Base-by-base conservation (phyloP, 352 stramenopile genomes). In the Pythium volutum region DNA sequence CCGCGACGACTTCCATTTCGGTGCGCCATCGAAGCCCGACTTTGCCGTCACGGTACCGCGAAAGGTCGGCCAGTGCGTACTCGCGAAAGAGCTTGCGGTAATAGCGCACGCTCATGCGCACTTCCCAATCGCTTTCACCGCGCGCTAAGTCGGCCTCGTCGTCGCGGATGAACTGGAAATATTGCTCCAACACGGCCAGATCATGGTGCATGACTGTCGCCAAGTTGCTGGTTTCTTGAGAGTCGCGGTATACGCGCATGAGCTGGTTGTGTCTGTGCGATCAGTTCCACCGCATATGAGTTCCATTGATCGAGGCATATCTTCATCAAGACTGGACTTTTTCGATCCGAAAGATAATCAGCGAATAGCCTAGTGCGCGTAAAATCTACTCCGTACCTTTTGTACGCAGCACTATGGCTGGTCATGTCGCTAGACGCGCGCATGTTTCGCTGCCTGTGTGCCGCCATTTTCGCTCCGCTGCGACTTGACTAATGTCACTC, bases 31-130 rank as follows among this genome's bases (percentile, higher is more conserved):
- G 80, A 4, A 95, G 66, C 0, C 84, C 87, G 26, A 93, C 76
- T 59, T 78, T 79, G 26, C 81, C 77, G 18, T 89, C 83, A 38
- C 74, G 53, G 55, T 82, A 88, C 11, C 70, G 67, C 7, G 75
- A 86, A 10, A 95, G 66, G 59, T 95, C 84, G 4, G 74, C 79
- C 23, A 95, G 71, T 33, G 84, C 87, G 52, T 92, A 93, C 69
- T 93, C 84, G 36, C 87, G 86, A 61, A 88, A 95, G 31, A 95
- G 76, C 58, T 84, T 72, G 42, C 70, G 74, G 65, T 95, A 95
- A 72, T 95, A 95, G n/a, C 79, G 74, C 36, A 87, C 77, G 49
- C 82, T 90, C 73, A 95, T 87, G 57, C 84, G 81, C 65, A 91
- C 71, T 34, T 76, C 56, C 87, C 87, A 95, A 70, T 91, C 74